Evolutionary conservation across 352 stramenopile genomes (phyloP), one percentile per base, ranked within the genome.

Genomic region (Phytophthora citrophthora): DNA sequence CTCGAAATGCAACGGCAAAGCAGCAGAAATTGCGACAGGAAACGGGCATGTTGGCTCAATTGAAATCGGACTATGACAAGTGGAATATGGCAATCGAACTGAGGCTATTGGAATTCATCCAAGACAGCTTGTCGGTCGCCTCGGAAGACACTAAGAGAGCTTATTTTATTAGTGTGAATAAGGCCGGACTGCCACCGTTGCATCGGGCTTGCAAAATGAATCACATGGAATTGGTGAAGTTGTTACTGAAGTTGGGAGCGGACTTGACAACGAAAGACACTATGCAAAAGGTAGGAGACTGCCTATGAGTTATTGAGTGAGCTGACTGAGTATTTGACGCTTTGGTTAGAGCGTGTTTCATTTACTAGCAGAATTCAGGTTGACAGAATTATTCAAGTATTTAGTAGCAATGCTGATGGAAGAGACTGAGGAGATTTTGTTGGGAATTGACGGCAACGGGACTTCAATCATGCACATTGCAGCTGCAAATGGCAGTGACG

Each of bases 71-170:
- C 50, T 64, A 55, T 8, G 82, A 89, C 64, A 91, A 86, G 68
- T 88, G 75, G 79, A 86, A 86, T 54, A 88, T 91, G 82, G 82
- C 77, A 4, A 80, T 89, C 31, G 79, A 91, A 13, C 43, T 91
- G 48, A 65, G 61, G 36, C 67, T 89, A 0, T 36, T 71, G 24
- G 74, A 81, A 39, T 91, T 66, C 40, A 36, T 90, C 8, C 32
- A 61, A 3, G 54, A 51, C 13, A 82, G 58, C 24, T 64, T 89
- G 0, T 77, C 68, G 0, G 58, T 66, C 1, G 64, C 68, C 0
- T 54, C 67, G 3, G 24, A 57, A 8, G 32, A 64, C 1, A 29
- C 27, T 2, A 74, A 68, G 15, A 34, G 36, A 15, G 60, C 69
- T 20, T 88, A 84, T 18, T 79, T 91, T 41, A 16, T 48, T 1